Percentiles rank a stretch among this genome's conserved stretches.
Evolutionary conservation across 2,329 filamentous ascomycete species (phyloP).

Genomic region (Beauveria caledonica): DNA sequence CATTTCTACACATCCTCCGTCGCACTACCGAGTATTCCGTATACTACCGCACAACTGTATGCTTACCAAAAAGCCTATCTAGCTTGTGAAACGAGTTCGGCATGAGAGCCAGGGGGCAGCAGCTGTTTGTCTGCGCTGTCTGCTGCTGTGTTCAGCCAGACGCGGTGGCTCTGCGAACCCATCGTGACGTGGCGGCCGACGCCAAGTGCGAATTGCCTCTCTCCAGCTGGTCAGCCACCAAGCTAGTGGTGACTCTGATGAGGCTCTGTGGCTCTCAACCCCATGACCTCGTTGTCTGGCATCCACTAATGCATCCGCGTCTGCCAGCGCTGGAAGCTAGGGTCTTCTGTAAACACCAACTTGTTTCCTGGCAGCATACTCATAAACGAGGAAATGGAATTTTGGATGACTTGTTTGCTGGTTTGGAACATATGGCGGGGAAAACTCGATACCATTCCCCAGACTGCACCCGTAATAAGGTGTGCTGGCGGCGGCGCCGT

Average conservation of each 20-base stretch:
- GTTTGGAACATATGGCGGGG: too few species aligned
- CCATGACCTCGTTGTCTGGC: neutral
- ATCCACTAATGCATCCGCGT: neutral
- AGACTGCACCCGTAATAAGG: neutral
- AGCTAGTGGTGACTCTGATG: neutral
- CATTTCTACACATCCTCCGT: neutral
- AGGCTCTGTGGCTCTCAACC: neutral
- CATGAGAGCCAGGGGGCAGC: neutral
- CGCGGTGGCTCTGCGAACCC: neutral
- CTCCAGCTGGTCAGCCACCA: neutral
- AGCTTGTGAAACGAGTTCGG: neutral
- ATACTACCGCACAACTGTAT: neutral
- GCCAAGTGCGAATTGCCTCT: neutral
- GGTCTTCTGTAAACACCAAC: too few species aligned
- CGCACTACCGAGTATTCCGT: neutral
- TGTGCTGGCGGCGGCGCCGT: neutral
- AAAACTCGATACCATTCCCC: neutral
- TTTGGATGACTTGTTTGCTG: too few species aligned
- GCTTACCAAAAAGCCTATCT: neutral
- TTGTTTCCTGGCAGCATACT: too few species aligned
- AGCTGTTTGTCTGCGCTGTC: neutral
- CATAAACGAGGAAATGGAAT: too few species aligned
- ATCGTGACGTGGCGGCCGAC: constrained; percentile 5
- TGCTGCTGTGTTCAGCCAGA: neutral
- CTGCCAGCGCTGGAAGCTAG: neutral